Base-by-base conservation (phyloP, 108 stramenopile genomes). In the Cyclotella atomus region DNA sequence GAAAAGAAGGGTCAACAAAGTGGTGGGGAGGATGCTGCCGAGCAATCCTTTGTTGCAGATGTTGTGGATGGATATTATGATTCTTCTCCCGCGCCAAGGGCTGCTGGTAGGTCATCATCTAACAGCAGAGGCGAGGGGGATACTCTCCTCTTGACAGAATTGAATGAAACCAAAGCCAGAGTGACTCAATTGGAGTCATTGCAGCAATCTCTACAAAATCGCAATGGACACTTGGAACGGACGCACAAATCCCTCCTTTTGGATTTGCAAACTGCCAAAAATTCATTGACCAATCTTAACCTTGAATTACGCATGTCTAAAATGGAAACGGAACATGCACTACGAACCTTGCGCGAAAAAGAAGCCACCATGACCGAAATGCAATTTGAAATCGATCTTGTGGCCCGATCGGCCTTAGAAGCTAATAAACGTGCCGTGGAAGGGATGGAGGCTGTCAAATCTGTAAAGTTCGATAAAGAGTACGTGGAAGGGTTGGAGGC, bases 371-470 rank as follows among this genome's bases (percentile, higher is more conserved):
- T 95, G 29, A 76, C 77, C 28, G 94, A 95, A 61, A 95, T 95
- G 94, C 94, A 92, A 71, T 77, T 95, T 44, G 94, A 95, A 68
- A 88, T 95, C 36, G 88, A 95, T 59, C 59, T 92, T n/a, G 91
- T 92, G 0, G 88, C 89, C 4, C 83, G 83, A 57, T 85, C 88
- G 0, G 88, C 79, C 43, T 73, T 75, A 19, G 88, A 90, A 44
- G 91, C 91, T 14, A 91, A 88, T 55, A 82, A 66, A 23, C 64
- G 90, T 49, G 91, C 91, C 23, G 88, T 85, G 27, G 76, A 87
- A 29, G 91, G 88, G 47, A 86, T 85, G 49, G 91, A 91, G 77
- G 84, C 75, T 43, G 87, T 81, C 25, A 84, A 87, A 54, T 69
- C 83, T 17, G 83, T 75, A 2, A 84, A 84, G 60, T 84, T 88